phyloP scores from a whole-genome alignment of 2,329 filamentous ascomycete species.

The Venturia aucupariae region DNA sequence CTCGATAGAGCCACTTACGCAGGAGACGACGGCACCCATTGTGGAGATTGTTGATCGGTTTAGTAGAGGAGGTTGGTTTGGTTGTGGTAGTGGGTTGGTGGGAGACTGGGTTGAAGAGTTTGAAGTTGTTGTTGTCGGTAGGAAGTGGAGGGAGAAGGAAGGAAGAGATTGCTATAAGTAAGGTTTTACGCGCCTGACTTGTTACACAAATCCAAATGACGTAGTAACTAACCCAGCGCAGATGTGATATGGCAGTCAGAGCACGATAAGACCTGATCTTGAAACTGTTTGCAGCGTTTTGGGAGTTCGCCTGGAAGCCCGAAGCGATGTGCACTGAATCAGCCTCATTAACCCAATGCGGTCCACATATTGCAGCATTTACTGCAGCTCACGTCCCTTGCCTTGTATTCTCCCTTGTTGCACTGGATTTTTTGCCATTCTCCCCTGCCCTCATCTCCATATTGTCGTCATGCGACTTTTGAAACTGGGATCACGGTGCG shows the following conservation, averaged over 20 bases:
- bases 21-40: constrained; percentile 16
- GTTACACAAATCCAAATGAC: not conserved
- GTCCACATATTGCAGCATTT: not conserved
- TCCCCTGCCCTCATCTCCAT: not conserved
- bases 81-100: not conserved
- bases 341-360: not conserved
- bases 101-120: not conserved
- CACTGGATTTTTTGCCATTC: not conserved
- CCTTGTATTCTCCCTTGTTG: not conserved
- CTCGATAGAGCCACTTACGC: constrained; percentile 1
- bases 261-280: not conserved
- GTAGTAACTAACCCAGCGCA: not conserved
- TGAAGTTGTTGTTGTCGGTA: not conserved
- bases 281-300: constrained; percentile 6
- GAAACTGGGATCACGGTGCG: constrained; percentile 4
- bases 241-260: not conserved
- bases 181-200: not conserved
- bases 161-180: constrained; percentile 6
- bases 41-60: constrained; percentile 5
- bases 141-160: not conserved
- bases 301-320: not conserved
- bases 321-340: constrained; percentile 4
- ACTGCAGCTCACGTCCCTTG: not conserved
- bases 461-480: not conserved
- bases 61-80: not conserved